Conservation (phyloP, 164 flowering plant species). For the Dillenia suffruticosa region DNA sequence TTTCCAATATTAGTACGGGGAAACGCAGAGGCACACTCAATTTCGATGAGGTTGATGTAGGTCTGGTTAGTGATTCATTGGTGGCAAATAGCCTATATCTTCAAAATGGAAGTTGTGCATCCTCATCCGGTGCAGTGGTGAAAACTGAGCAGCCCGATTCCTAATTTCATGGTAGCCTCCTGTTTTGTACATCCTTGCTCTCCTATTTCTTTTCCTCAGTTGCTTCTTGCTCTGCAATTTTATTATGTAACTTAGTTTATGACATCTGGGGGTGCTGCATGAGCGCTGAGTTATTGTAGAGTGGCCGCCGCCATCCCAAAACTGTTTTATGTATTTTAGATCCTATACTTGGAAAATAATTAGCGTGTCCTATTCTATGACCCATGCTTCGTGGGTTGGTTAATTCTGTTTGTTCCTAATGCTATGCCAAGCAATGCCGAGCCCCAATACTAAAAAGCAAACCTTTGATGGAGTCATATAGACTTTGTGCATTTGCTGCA, state of each 20-base stretch:
- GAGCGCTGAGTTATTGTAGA: constrained; percentile 29
- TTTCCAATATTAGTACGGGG: constrained; percentile 29
- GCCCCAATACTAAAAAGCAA: no score
- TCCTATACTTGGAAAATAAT: no score
- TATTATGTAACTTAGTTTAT: background rate
- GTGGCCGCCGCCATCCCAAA: constrained; percentile 30
- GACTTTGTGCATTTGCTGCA: no score
- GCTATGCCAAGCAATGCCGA: no score
- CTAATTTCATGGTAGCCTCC: constrained; percentile 10
- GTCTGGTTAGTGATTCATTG: constrained; percentile 81
- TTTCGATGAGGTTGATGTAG: constrained; percentile 68
- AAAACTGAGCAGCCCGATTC: constrained; percentile 58
- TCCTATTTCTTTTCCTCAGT: background rate
- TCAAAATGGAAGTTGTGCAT: constrained; percentile 51
- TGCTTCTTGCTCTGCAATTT: background rate
- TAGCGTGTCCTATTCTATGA: no score
- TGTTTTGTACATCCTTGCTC: constrained; percentile 16
- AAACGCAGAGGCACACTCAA: constrained; percentile 63
- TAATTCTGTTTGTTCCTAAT: no score
- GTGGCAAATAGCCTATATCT: constrained; percentile 79
- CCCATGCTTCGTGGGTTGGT: no score
- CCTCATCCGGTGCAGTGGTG: constrained; percentile 38
- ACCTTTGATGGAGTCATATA: no score
- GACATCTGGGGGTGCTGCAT: constrained; percentile 13
- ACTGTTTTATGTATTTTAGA: no score